A percentile compares a stretch with the other conserved stretches of the same genome.
phyloP scores from a whole-genome alignment of 306 rosid species.

The Luffa acutangula region DNA sequence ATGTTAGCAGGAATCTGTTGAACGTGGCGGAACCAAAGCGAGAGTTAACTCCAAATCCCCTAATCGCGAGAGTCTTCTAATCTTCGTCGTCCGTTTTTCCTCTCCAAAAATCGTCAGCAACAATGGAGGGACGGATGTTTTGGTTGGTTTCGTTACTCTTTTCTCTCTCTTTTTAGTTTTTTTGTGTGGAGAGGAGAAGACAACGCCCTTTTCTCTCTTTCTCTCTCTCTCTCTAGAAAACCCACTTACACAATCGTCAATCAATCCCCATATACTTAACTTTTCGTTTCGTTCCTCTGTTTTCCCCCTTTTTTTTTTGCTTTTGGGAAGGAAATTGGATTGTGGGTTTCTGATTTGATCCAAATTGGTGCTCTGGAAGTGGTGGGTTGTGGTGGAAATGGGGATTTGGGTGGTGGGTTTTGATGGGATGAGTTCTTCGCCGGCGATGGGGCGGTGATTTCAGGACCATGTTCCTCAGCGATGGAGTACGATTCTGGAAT shows the following conservation, averaged over 20 bases:
- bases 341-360: background rate
- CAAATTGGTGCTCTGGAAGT: constrained; percentile 2
- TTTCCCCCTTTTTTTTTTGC: background rate
- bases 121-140: constrained; percentile 18
- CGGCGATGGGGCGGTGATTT: constrained; percentile 25
- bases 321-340: background rate
- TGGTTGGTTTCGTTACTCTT: constrained; percentile 82
- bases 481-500: constrained; percentile 87
- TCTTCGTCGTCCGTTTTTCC: constrained; percentile 12
- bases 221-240: background rate
- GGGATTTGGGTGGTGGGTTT: constrained; percentile 23
- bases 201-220: constrained; percentile 28
- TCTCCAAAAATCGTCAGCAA: constrained; percentile 28
- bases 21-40: constrained; percentile 10
- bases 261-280: background rate
- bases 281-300: background rate
- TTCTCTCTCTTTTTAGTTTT: constrained; percentile 24
- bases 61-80: constrained; percentile 1
- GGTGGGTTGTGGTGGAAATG: constrained; percentile 15
- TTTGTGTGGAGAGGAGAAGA: constrained; percentile 80
- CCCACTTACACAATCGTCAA: background rate
- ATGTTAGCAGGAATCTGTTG: background rate
- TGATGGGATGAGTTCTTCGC: constrained; percentile 17
- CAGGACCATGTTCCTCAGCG: constrained; percentile 13
- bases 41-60: background rate